These are phyloP conservation scores for Platanus orientalis DNA, from an alignment of 164 flowering plant genomes.

Conservation along the genomic window DNA sequence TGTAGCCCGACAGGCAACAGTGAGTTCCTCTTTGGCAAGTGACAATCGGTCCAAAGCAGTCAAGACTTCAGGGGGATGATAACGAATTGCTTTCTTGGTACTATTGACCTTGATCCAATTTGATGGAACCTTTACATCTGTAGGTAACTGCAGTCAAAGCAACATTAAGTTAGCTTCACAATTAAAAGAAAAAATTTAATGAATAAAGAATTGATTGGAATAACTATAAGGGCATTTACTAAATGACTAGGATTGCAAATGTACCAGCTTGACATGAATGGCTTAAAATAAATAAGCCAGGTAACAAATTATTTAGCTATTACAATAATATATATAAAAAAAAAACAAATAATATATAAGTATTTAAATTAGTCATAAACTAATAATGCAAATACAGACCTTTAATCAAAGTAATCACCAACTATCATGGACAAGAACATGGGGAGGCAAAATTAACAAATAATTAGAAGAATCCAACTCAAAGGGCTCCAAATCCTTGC, in stretches of 20 bases:
- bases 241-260: not conserved
- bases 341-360: not conserved
- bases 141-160: constrained; percentile 52
- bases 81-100: constrained; percentile 78
- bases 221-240: not conserved
- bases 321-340: not conserved
- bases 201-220: too few species aligned
- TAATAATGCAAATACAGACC: too few species aligned
- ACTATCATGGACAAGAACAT: not conserved
- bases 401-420: not conserved
- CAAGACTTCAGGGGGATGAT: constrained; percentile 89
- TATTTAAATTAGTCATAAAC: too few species aligned
- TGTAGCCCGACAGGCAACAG: constrained; percentile 56
- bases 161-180: constrained; percentile 1
- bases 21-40: constrained; percentile 72
- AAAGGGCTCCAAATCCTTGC: too few species aligned
- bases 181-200: not conserved
- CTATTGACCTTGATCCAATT: constrained; percentile 88
- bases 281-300: not conserved
- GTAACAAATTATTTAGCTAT: not conserved
- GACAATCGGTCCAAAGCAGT: constrained; percentile 55
- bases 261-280: not conserved
- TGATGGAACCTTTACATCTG: constrained; percentile 60
- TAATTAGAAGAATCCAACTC: too few species aligned
- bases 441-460: too few species aligned